phyloP scores from a whole-genome alignment of 1,284 basidiomycete genomes.

The Puccinia triticina region DNA sequence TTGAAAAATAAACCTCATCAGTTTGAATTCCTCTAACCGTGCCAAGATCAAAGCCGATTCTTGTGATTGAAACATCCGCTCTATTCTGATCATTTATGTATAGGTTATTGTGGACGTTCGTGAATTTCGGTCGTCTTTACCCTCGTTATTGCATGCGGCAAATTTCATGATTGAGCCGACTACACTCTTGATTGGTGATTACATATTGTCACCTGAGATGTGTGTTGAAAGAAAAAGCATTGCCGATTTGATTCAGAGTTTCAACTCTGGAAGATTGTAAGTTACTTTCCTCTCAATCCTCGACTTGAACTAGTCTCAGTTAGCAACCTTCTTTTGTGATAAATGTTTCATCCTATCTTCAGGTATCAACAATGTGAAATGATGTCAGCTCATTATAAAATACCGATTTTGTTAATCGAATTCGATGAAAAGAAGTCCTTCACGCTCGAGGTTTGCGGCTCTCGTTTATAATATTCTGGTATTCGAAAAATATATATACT shows the following conservation, averaged over 20 bases:
- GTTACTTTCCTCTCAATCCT: not conserved
- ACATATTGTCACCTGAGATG: constrained; percentile 91
- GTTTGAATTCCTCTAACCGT: not conserved
- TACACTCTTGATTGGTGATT: constrained; percentile 92
- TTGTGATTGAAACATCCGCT: not conserved
- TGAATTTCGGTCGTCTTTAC: constrained; percentile 90
- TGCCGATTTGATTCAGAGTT: constrained; percentile 84
- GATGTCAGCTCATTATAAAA: constrained; percentile 95
- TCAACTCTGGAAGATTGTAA: constrained; percentile 80
- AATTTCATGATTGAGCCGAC: constrained; percentile 81
- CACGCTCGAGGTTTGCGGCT: constrained; percentile 64
- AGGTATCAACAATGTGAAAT: constrained; percentile 90
- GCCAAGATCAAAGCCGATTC: not conserved
- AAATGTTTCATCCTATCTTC: not conserved
- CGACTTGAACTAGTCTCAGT: not conserved
- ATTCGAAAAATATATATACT: not conserved
- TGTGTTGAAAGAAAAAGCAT: constrained; percentile 95
- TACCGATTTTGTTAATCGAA: constrained; percentile 92
- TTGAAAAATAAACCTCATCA: too few species aligned
- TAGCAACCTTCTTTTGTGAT: not conserved
- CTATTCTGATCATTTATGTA: not conserved
- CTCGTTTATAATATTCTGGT: not conserved
- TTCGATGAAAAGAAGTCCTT: constrained; percentile 98
- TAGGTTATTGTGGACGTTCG: constrained; percentile 87
- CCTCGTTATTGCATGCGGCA: constrained; percentile 83